A percentile compares a stretch with the other conserved stretches of the same genome.
phyloP scores from a whole-genome alignment of 2,329 filamentous ascomycete species.

The Helotiales sp. region DNA sequence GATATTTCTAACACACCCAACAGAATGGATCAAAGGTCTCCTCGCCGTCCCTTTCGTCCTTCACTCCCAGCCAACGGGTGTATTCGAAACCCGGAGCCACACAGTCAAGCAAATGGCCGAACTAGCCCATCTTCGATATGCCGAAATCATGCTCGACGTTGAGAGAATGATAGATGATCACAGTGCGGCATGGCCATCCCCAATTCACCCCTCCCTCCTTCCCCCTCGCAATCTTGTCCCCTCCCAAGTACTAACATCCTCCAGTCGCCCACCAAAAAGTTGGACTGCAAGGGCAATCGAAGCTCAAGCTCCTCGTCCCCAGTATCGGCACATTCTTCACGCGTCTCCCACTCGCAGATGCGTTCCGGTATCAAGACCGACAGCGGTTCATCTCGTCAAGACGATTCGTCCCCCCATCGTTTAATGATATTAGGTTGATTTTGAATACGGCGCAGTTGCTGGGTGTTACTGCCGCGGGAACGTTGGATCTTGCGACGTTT shows the following conservation, averaged over 20 bases:
- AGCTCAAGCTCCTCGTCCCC: constrained; percentile 89
- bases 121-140: constrained; percentile 85
- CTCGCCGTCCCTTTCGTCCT: constrained; percentile 95
- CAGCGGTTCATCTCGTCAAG: constrained; percentile 86
- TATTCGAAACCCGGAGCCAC: constrained; percentile 71
- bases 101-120: constrained; percentile 74
- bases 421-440: constrained; percentile 93
- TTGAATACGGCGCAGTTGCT: constrained; percentile 95
- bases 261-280: constrained; percentile 74
- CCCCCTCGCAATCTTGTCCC: neutral
- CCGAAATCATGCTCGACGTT: constrained; percentile 93
- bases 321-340: constrained; percentile 95
- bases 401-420: constrained; percentile 92
- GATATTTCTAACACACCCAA: neutral
- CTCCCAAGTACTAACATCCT: neutral
- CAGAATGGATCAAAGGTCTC: constrained; percentile 96
- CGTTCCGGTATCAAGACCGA: constrained; percentile 88
- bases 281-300: constrained; percentile 74
- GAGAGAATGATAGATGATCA: constrained; percentile 92
- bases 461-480: constrained; percentile 77
- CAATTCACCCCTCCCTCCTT: constrained; percentile 13
- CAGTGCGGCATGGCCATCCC: constrained; percentile 64
- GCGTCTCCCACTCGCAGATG: constrained; percentile 80
- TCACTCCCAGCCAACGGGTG: constrained; percentile 90
- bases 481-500: constrained; percentile 87